phyloP scores from a whole-genome alignment of 1,284 basidiomycete species.

The Cryptococcus depauperatus region DNA sequence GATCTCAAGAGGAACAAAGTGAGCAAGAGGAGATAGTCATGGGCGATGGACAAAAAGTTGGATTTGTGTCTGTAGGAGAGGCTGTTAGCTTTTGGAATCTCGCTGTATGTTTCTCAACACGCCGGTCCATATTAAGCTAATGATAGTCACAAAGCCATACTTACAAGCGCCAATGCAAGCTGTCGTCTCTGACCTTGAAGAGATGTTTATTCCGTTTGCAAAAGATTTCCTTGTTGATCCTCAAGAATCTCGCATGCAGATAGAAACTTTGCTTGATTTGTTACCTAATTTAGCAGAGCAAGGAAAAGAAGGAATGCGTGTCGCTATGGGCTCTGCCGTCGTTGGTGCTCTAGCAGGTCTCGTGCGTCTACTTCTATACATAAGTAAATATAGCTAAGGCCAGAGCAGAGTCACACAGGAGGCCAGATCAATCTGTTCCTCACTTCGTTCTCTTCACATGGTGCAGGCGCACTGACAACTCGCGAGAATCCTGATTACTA shows the following conservation, averaged over 20 bases:
- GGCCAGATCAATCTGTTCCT: conserved; percentile 83
- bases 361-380: conserved; percentile 46
- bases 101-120: conserved; percentile 51
- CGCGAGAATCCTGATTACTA: conserved; percentile 66
- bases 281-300: conserved; percentile 59
- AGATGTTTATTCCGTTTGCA: conserved; percentile 77
- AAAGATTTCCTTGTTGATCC: conserved; percentile 75
- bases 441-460: conserved; percentile 66
- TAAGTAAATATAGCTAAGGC: conserved; percentile 4
- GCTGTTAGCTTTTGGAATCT: conserved; percentile 86
- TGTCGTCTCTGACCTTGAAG: conserved; percentile 79
- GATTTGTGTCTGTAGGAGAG: conserved; percentile 77
- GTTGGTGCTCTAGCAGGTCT: conserved; percentile 65
- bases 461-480: conserved; percentile 60
- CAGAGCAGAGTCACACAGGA: conserved; percentile 61
- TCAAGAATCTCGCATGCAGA: conserved; percentile 51
- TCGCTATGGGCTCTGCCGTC: conserved; percentile 73
- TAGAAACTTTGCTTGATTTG: conserved; percentile 49
- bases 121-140: neutral
- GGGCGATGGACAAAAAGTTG: conserved; percentile 49
- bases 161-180: conserved; percentile 63
- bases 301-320: conserved; percentile 45
- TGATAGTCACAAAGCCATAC: conserved; percentile 49
- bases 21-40: conserved; percentile 45
- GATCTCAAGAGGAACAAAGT: conserved; percentile 34